Conservation (phyloP, 2,329 filamentous ascomycete genomes). For the Trematosphaeria pertusa region DNA sequence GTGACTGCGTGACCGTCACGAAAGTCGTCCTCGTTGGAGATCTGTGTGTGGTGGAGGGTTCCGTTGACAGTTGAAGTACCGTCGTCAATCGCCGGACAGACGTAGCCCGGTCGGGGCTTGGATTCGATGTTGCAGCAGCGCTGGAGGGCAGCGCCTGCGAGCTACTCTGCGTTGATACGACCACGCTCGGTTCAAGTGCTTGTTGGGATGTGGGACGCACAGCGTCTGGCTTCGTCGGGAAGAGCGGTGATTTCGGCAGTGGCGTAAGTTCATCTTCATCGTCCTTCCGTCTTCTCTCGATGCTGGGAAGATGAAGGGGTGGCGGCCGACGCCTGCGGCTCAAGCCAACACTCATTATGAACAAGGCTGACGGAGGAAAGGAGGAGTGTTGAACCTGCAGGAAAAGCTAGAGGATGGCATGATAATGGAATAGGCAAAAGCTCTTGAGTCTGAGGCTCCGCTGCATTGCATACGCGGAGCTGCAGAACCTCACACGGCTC, state of each 20-base stretch:
- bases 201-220: background rate
- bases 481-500: background rate
- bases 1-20: background rate
- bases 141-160: too few relatives aligned
- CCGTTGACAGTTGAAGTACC: background rate
- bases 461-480: background rate
- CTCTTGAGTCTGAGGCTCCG: background rate
- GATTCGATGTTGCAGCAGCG: too few relatives aligned
- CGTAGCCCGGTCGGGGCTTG: too few relatives aligned
- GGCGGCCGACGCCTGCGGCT: background rate
- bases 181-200: background rate
- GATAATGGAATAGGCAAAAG: too few relatives aligned
- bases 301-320: background rate
- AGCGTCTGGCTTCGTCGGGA: background rate
- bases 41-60: background rate
- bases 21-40: slow-evolving; percentile 1
- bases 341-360: background rate
- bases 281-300: background rate
- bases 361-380: background rate
- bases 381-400: too few relatives aligned
- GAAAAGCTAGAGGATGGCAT: too few relatives aligned
- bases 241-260: background rate
- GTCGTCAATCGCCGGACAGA: background rate
- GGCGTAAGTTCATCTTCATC: background rate
- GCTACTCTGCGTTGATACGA: too few relatives aligned